phyloP scores from a whole-genome alignment of 768 basidiomycete genomes.

The Panaeolus papilionaceus region DNA sequence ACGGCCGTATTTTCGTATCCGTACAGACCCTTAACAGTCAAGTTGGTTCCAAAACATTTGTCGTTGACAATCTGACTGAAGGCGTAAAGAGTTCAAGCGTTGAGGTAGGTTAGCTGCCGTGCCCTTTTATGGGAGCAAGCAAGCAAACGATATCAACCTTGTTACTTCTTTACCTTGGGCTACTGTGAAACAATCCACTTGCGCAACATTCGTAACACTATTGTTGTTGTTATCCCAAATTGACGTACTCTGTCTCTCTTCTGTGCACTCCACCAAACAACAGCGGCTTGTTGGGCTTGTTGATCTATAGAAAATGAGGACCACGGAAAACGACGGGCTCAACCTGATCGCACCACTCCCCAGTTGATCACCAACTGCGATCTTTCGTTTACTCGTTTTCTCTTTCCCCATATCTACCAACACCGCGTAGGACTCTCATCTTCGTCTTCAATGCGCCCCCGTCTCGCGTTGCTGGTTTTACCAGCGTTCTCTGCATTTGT shows the following conservation, averaged over 20 bases:
- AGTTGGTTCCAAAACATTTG: too few relatives aligned
- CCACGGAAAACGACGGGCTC: neutral
- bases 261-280: neutral
- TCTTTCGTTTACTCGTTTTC: neutral
- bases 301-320: conserved; percentile 3
- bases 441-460: neutral
- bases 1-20: too few relatives aligned
- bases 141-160: neutral
- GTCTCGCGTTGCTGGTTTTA: neutral
- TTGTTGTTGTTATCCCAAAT: neutral
- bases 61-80: too few relatives aligned
- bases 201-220: neutral
- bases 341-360: neutral
- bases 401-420: neutral
- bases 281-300: neutral
- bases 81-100: too few relatives aligned
- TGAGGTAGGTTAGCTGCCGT: neutral
- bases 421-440: neutral
- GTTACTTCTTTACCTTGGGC: neutral
- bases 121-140: neutral
- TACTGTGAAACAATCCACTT: neutral
- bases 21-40: too few relatives aligned
- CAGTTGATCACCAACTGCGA: neutral
- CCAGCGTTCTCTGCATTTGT: neutral
- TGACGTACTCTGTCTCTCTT: neutral